Conservation (phyloP, 2,329 filamentous ascomycete species). For the Cladosporium sp. region DNA sequence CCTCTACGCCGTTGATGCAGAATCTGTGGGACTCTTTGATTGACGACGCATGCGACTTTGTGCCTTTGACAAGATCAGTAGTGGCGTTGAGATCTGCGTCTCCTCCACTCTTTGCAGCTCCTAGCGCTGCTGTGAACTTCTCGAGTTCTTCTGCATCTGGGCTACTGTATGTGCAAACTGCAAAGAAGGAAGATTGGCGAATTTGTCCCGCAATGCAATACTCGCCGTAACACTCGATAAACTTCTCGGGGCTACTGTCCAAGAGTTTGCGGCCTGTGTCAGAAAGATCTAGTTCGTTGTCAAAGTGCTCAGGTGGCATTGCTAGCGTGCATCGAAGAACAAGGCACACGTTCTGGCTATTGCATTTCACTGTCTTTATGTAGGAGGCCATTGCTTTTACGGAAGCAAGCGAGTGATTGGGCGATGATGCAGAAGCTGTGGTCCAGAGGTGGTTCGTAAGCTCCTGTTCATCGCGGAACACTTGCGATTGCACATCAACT, state of each 20-base stretch:
- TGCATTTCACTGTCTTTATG: neutral
- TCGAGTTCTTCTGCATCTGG: neutral
- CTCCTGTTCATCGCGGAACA: constrained; percentile 5
- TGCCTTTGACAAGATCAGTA: constrained; percentile 10
- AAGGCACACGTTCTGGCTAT: neutral
- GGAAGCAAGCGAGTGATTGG: neutral
- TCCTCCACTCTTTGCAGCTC: neutral
- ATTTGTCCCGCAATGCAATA: constrained; percentile 10
- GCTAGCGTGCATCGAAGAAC: constrained; percentile 7
- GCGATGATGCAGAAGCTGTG: neutral
- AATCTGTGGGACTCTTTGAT: constrained; percentile 8
- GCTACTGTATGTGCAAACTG: constrained; percentile 7
- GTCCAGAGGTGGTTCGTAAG: neutral
- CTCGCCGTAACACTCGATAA: constrained; percentile 9
- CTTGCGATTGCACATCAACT: constrained; percentile 8
- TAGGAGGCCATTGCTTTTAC: neutral
- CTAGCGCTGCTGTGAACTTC: neutral
- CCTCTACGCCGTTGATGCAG: neutral
- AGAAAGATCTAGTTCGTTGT: constrained; percentile 1
- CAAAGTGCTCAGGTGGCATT: constrained; percentile 10
- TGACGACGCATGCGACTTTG: neutral
- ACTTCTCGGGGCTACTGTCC: constrained; percentile 1
- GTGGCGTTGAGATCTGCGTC: neutral
- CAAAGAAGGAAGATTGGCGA: constrained; percentile 8
- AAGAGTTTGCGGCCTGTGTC: neutral